Percentiles rank a stretch among this genome's conserved stretches.
Evolutionary conservation across 768 basidiomycete species (phyloP).

Genomic region (Mycena floridula): DNA sequence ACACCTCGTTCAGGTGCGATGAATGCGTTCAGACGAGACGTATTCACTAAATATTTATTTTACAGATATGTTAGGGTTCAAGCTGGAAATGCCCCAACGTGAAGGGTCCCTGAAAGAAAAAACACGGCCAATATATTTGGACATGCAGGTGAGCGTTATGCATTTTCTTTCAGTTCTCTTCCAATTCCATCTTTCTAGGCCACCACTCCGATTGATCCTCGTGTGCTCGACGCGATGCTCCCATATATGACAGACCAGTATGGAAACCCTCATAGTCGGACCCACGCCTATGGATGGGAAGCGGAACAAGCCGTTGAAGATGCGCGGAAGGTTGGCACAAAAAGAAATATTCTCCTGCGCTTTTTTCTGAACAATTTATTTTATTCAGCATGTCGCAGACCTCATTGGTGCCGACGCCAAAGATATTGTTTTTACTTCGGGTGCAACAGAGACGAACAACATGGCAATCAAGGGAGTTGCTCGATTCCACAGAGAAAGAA

Average conservation of each 20-base stretch:
- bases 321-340: conserved; percentile 77
- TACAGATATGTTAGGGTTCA: conserved; percentile 89
- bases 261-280: conserved; percentile 96
- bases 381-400: conserved; percentile 73
- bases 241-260: conserved; percentile 94
- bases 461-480: conserved; percentile 97
- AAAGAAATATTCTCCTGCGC: not conserved
- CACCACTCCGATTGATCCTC: conserved; percentile 95
- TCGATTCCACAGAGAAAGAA: conserved; percentile 90
- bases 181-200: conserved; percentile 45
- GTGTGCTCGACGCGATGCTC: conserved; percentile 95
- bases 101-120: conserved; percentile 55
- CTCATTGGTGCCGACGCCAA: conserved; percentile 92
- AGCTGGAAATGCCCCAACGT: conserved; percentile 56
- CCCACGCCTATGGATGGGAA: conserved; percentile 99
- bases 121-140: conserved; percentile 90
- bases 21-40: not conserved
- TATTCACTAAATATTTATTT: conserved; percentile 1
- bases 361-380: not conserved
- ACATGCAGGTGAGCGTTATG: conserved; percentile 67
- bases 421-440: conserved; percentile 96
- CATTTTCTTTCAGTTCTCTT: conserved; percentile 1
- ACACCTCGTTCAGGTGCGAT: conserved; percentile 61
- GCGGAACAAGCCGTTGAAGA: conserved; percentile 92
- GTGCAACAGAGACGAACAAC: conserved; percentile 97